phyloP scores from a whole-genome alignment of 331 rosid species.

The Erythrophleum ivorense region DNA sequence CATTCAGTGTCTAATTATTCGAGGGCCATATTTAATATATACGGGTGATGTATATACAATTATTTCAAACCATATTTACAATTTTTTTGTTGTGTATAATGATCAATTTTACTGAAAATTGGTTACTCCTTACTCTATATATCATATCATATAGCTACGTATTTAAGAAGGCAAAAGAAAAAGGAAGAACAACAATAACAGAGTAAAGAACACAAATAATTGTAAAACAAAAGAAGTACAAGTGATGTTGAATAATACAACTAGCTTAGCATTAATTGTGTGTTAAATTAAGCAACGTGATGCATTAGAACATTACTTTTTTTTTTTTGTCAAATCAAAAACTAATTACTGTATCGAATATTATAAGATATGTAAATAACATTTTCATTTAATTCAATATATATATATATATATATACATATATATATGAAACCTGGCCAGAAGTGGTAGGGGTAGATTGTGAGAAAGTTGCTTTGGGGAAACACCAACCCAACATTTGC shows the following conservation, averaged over 20 bases:
- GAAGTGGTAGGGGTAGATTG: constrained; percentile 42
- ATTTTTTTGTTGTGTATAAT: too few species aligned
- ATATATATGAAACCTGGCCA: constrained; percentile 59
- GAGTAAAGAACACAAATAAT: neutral
- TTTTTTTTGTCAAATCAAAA: neutral
- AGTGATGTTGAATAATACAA: neutral
- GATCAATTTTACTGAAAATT: too few species aligned
- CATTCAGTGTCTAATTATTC: too few species aligned
- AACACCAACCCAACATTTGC: constrained; percentile 47
- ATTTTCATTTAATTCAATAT: neutral
- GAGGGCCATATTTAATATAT: too few species aligned
- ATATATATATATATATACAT: neutral
- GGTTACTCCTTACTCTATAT: too few species aligned
- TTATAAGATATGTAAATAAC: neutral
- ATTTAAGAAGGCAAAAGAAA: neutral
- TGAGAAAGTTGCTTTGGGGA: constrained; percentile 28
- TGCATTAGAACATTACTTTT: neutral
- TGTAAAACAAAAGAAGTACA: neutral
- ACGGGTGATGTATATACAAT: too few species aligned
- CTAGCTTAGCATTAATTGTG: neutral
- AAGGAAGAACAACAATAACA: neutral
- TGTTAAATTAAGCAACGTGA: neutral
- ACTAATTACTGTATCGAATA: neutral
- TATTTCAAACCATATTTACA: too few species aligned
- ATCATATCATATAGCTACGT: too few species aligned